These are phyloP conservation scores for Salvia splendens DNA, from an alignment of 257 asterid species.

Conservation along the genomic window DNA sequence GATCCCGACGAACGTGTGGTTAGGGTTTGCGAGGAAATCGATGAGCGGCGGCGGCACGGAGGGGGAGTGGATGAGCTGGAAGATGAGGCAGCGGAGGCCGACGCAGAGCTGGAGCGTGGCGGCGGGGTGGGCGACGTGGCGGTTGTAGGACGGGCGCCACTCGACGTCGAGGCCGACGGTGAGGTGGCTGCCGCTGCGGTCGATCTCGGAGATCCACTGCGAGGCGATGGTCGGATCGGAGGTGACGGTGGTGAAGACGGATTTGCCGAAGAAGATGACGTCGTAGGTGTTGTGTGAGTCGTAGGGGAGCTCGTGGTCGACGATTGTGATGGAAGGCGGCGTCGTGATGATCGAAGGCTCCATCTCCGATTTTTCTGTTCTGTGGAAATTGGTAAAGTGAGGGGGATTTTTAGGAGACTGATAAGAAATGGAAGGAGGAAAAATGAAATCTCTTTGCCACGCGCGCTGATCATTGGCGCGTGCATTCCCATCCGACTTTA, in stretches of 20 bases:
- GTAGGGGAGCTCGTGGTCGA: slow-evolving; percentile 36
- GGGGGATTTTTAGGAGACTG: background rate
- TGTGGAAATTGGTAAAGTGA: background rate
- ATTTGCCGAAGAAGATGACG: slow-evolving; percentile 37
- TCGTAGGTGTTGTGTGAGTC: slow-evolving; percentile 48
- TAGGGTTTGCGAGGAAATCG: slow-evolving; percentile 43
- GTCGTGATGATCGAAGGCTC: slow-evolving; percentile 1
- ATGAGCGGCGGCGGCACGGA: slow-evolving; percentile 36
- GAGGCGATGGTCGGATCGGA: slow-evolving; percentile 34
- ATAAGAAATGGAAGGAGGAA: background rate
- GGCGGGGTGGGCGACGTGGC: slow-evolving; percentile 37
- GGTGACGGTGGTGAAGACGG: slow-evolving; percentile 48
- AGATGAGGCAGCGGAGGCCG: slow-evolving; percentile 47
- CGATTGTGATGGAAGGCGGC: slow-evolving; percentile 15
- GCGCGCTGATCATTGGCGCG: slow-evolving; percentile 6
- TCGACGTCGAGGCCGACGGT: slow-evolving; percentile 56
- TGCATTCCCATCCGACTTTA: no score
- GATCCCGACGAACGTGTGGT: slow-evolving; percentile 49
- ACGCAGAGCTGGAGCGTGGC: slow-evolving; percentile 62
- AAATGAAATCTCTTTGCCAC: background rate
- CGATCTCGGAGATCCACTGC: slow-evolving; percentile 47
- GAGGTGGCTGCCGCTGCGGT: slow-evolving; percentile 3
- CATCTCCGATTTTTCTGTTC: background rate
- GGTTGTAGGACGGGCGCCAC: slow-evolving; percentile 50
- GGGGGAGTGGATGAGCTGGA: slow-evolving; percentile 43